These are phyloP conservation scores for Diacronema lutheri DNA, from an alignment of 78 protist species.

Conservation along the genomic window DNA sequence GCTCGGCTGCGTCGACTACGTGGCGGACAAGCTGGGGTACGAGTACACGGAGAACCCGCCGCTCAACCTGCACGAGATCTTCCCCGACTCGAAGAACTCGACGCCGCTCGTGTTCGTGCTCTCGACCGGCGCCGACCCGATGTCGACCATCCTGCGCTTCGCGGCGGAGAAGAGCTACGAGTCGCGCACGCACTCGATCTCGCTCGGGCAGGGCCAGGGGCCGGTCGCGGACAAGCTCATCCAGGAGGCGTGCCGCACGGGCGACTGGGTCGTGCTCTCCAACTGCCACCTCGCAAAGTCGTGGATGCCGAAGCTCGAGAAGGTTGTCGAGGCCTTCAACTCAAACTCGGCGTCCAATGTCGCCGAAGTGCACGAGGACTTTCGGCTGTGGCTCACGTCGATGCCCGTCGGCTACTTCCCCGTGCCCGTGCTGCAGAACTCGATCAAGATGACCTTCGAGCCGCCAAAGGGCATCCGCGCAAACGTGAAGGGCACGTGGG, in stretches of 20 bases:
- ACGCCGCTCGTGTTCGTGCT: conserved; percentile 79
- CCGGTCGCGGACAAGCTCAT: conserved; percentile 47
- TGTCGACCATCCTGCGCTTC: conserved; percentile 2
- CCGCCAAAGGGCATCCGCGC: conserved; percentile 79
- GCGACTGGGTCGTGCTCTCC: conserved; percentile 72
- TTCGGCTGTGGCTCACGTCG: conserved; percentile 78
- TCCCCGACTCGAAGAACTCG: conserved; percentile 46
- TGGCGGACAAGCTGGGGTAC: conserved; percentile 46
- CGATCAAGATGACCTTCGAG: conserved; percentile 79
- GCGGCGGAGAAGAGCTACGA: conserved; percentile 15
- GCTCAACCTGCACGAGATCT: conserved; percentile 46
- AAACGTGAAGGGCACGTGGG: conserved; percentile 52
- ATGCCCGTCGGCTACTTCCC: conserved; percentile 77
- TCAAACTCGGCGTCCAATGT: too few species aligned
- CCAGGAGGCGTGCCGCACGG: conserved; percentile 26
- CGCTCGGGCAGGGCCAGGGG: conserved; percentile 74
- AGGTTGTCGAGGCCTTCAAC: conserved; percentile 27
- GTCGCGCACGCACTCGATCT: not conserved
- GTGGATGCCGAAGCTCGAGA: conserved; percentile 79
- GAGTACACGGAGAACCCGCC: conserved; percentile 55
- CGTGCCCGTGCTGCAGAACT: conserved; percentile 71
- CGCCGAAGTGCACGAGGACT: conserved; percentile 34
- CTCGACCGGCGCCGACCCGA: conserved; percentile 85
- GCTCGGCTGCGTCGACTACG: not conserved
- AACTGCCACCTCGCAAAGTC: conserved; percentile 84